Percentiles rank a stretch among this genome's conserved stretches.
phyloP scores from a whole-genome alignment of 495 filamentous ascomycete species.

The Penicillium arizonense region DNA sequence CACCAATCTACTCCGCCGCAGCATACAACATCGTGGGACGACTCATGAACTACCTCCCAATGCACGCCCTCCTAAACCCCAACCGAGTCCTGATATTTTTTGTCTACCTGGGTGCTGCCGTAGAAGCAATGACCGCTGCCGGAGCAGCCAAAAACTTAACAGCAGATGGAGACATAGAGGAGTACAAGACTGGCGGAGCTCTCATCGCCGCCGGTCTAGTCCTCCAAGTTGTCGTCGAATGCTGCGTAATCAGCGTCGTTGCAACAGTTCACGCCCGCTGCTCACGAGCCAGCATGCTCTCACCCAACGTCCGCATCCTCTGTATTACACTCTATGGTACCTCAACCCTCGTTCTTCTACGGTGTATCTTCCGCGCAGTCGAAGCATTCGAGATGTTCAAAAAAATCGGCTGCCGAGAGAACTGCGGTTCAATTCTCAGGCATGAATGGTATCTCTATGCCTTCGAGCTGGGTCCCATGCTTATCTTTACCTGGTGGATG shows the following conservation, averaged over 20 bases:
- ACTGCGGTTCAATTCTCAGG: constrained; percentile 28
- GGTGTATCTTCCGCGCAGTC: constrained; percentile 38
- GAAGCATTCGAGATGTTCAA: constrained; percentile 29
- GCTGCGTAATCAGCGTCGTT: constrained; percentile 31
- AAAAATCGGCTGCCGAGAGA: constrained; percentile 16
- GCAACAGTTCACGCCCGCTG: constrained; percentile 33
- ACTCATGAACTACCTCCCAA: constrained; percentile 46
- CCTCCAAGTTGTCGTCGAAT: constrained; percentile 37
- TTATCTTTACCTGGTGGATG: constrained; percentile 39
- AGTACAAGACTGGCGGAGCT: constrained; percentile 24
- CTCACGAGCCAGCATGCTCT: constrained; percentile 12
- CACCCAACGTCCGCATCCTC: constrained; percentile 33
- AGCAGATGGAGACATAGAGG: constrained; percentile 9
- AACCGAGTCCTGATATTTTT: constrained; percentile 35
- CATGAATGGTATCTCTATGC: constrained; percentile 42
- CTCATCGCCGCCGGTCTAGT: constrained; percentile 35
- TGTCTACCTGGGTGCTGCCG: constrained; percentile 32
- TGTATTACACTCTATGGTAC: constrained; percentile 42
- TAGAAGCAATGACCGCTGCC: constrained; percentile 35
- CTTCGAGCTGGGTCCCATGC: constrained; percentile 39
- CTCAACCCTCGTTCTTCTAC: constrained; percentile 32
- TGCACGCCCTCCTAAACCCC: constrained; percentile 41
- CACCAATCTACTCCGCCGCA: constrained; percentile 54
- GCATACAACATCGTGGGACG: constrained; percentile 59
- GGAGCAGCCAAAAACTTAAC: constrained; percentile 40